Evolutionary conservation across 768 basidiomycete genomes (phyloP), one percentile per base, ranked within the genome.

Genomic region (Royoungia palumana): DNA sequence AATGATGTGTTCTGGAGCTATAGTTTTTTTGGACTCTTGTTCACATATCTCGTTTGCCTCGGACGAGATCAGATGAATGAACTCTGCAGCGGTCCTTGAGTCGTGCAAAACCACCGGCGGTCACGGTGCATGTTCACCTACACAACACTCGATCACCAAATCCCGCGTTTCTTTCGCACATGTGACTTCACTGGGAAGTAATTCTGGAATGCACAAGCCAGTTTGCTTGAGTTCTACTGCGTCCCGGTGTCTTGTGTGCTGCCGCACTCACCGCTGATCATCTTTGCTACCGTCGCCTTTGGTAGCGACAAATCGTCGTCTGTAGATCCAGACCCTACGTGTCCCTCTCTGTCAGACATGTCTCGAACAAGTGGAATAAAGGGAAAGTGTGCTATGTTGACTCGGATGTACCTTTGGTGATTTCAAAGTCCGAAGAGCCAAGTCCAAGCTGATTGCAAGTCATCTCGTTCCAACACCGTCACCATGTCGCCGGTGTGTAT

Each of bases 41-140:
- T 98, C 96, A 63, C 96, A 99, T 53, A 97, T 91, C 57, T 97
- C 92, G 67, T 98, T 98, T 44, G 96, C 92, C 66, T 97, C 93
- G 9, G 94, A 92, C 16, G 96, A 95, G 65, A 99, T 87, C 69
- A 98, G 72, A 66, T 98, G 92, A 53, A 99, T 94, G 68, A 98
- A 99, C 75, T 99, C 96, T 99, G 70, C 34, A 19, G 17, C 20
- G 50, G 21, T 40, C 36, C 14, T 24, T 59, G 55, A 66, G 60
- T 35, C 35, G 28, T 41, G 50, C 46, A 45, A 41, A 51, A 35
- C 47, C 46, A 37, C 19, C 21, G 19, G 35, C 27, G 21, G 34
- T 44, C 49, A 36, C 35, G 48, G 43, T 34, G 50, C 47, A 51
- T 75, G 78, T 86, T 86, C 75, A 96, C 96, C 96, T 81, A 98